phyloP scores from a whole-genome alignment of 495 filamentous ascomycete species.

The Penicillium crystallinum region DNA sequence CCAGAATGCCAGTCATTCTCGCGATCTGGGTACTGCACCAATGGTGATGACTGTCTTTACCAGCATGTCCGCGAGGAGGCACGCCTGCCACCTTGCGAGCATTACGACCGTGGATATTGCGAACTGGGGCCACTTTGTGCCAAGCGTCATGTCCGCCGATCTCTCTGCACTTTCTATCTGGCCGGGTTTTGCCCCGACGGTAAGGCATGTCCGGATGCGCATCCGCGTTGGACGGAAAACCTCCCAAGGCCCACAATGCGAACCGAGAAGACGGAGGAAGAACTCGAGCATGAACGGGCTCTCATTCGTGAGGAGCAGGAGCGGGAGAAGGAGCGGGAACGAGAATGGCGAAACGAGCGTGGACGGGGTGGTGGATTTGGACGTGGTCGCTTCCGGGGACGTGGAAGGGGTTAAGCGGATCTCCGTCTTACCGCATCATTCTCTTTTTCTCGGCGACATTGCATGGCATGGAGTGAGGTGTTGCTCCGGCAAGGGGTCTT shows the following conservation, averaged over 20 bases:
- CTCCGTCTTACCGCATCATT: neutral
- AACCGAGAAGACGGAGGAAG: constrained; percentile 56
- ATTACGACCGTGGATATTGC: constrained; percentile 95
- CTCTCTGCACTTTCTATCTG: constrained; percentile 77
- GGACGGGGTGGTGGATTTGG: constrained; percentile 45
- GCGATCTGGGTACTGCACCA: constrained; percentile 85
- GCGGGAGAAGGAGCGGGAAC: constrained; percentile 46
- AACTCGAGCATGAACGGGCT: constrained; percentile 52
- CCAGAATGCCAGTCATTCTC: constrained; percentile 92
- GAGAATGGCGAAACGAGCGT: constrained; percentile 47
- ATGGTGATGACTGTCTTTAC: constrained; percentile 95
- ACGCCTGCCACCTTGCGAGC: constrained; percentile 78
- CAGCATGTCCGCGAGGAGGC: constrained; percentile 84
- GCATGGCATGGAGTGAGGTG: constrained; percentile 9
- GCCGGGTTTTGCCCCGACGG: constrained; percentile 94
- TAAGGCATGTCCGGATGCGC: constrained; percentile 69
- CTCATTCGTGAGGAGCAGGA: constrained; percentile 52
- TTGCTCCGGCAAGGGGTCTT: neutral
- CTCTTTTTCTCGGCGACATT: constrained; percentile 5
- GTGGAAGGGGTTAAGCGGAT: constrained; percentile 37
- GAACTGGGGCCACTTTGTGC: constrained; percentile 80
- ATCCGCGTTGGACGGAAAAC: constrained; percentile 69
- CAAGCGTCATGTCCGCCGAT: constrained; percentile 74
- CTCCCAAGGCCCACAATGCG: constrained; percentile 68
- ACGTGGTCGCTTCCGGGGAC: constrained; percentile 44